Conservation (phyloP, 2,329 filamentous ascomycete species). For the Aspergillus japonicus region DNA sequence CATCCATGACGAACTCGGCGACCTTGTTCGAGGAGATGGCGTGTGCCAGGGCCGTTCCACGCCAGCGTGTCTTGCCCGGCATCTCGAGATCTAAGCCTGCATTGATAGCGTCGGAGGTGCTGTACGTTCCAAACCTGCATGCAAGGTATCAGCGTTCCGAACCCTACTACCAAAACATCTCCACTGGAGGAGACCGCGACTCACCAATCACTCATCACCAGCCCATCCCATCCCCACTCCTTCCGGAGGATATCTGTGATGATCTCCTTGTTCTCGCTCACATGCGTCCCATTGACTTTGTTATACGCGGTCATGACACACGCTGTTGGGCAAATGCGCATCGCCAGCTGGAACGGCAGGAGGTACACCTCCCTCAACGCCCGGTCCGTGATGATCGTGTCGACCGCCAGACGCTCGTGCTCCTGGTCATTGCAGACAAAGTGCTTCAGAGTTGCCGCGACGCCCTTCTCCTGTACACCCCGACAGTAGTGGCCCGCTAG, state of each 20-base stretch:
- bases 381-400: conserved; percentile 48
- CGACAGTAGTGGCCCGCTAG: conserved; percentile 70
- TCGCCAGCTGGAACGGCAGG: conserved; percentile 61
- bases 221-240: conserved; percentile 48
- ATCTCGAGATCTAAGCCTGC: conserved; percentile 50
- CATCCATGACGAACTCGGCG: conserved; percentile 54
- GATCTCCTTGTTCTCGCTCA: conserved; percentile 43
- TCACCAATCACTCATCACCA: conserved; percentile 50
- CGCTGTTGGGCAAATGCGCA: conserved; percentile 55
- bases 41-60: conserved; percentile 40
- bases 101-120: conserved; percentile 44
- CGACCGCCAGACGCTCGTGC: conserved; percentile 45
- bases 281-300: conserved; percentile 53
- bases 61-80: conserved; percentile 47
- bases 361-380: conserved; percentile 64
- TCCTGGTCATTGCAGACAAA: conserved; percentile 51
- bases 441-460: conserved; percentile 76
- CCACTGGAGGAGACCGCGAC: neutral
- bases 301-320: conserved; percentile 62
- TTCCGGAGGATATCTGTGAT: conserved; percentile 46
- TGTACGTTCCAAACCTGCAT: conserved; percentile 48
- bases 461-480: conserved; percentile 69
- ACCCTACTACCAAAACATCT: neutral
- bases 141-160: neutral
- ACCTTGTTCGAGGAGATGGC: conserved; percentile 58